These are phyloP conservation scores for Leucocoprinus leucothites DNA, from an alignment of 768 basidiomycete genomes.

Conservation along the genomic window DNA sequence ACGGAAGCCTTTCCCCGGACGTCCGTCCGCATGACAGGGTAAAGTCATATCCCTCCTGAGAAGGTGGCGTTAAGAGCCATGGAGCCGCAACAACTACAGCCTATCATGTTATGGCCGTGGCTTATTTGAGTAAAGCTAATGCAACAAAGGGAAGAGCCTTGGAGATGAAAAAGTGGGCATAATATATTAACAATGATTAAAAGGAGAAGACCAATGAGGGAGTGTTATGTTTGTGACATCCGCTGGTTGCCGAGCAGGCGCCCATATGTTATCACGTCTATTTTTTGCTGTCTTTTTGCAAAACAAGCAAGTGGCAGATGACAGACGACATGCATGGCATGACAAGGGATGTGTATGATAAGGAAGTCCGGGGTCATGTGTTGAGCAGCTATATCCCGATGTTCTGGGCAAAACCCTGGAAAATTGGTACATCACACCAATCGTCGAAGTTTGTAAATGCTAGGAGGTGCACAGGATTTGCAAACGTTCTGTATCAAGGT, in stretches of 20 bases:
- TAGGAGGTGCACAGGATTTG: no score
- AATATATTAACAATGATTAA: no score
- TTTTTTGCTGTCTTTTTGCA: no score
- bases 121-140: no score
- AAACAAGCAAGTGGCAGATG: constrained; percentile 1
- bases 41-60: neutral
- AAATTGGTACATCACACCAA: no score
- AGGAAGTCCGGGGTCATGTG: no score
- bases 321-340: constrained; percentile 2
- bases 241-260: neutral
- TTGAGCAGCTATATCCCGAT: neutral
- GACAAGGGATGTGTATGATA: no score
- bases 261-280: neutral
- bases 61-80: constrained; percentile 2
- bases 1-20: constrained; percentile 3
- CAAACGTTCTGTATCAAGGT: no score
- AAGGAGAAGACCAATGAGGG: no score
- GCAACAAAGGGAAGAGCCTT: neutral
- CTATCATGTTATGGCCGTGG: no score
- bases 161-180: neutral
- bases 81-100: no score
- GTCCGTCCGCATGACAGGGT: constrained; percentile 4
- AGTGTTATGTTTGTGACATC: neutral
- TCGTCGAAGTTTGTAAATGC: no score
- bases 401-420: neutral